phyloP scores from a whole-genome alignment of 176 grass and related monocot species.

The Oryza officinalis region DNA sequence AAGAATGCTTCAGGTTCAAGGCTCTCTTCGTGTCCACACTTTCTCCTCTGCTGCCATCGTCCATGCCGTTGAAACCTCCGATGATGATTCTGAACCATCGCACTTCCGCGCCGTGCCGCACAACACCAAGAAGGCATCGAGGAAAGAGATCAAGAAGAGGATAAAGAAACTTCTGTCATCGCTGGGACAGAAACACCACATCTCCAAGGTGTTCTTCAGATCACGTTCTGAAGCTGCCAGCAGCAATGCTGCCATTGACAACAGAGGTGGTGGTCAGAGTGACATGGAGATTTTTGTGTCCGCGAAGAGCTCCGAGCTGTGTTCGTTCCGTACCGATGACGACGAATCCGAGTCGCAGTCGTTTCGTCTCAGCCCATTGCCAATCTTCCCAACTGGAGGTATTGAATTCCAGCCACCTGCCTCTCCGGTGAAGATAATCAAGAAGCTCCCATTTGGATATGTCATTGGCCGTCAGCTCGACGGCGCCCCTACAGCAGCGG shows the following conservation, averaged over 20 bases:
- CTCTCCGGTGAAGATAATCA: slow-evolving; percentile 9
- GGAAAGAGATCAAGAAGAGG: neutral
- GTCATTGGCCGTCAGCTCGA: slow-evolving; percentile 26
- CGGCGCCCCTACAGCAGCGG: neutral
- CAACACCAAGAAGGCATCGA: neutral
- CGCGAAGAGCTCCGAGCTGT: slow-evolving; percentile 11
- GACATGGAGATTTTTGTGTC: slow-evolving; percentile 17
- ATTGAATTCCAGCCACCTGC: neutral
- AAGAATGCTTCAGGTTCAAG: neutral
- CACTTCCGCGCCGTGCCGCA: neutral
- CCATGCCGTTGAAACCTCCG: slow-evolving; percentile 22
- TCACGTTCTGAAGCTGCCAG: neutral
- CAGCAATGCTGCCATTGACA: neutral
- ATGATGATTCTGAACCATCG: neutral
- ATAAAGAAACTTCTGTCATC: neutral
- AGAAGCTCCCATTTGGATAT: slow-evolving; percentile 37
- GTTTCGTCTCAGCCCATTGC: neutral
- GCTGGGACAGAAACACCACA: neutral
- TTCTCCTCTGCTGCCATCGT: slow-evolving; percentile 29
- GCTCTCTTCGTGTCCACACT: neutral
- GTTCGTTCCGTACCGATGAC: neutral
- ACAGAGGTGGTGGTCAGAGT: neutral
- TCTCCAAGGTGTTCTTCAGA: neutral
- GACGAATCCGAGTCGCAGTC: neutral
- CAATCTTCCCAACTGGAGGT: slow-evolving; percentile 21